These are phyloP conservation scores for Phytophthora lateralis DNA, from an alignment of 352 stramenopile genomes.

Conservation along the genomic window DNA sequence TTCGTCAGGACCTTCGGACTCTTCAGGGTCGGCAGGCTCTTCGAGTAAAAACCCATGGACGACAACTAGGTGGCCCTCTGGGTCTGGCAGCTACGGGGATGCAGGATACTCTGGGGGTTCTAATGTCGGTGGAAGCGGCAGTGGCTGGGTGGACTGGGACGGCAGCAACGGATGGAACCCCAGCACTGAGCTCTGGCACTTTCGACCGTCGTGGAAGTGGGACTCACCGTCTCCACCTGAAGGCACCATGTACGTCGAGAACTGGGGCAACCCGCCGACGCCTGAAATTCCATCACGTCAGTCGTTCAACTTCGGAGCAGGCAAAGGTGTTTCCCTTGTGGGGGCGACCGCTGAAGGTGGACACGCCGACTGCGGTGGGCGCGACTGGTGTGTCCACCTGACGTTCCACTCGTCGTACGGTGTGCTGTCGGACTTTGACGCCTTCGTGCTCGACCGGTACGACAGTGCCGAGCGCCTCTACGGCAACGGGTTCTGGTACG, in stretches of 20 bases:
- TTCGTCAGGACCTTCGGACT: background rate
- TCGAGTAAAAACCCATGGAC: background rate
- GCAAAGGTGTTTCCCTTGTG: constrained; percentile 12
- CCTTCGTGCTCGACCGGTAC: constrained; percentile 53
- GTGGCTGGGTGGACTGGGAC: constrained; percentile 18
- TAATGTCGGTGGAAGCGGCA: constrained; percentile 17
- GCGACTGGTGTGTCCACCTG: constrained; percentile 36
- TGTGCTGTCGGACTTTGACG: constrained; percentile 53
- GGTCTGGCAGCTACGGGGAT: constrained; percentile 6
- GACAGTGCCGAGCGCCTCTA: constrained; percentile 22
- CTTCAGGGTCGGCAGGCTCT: background rate
- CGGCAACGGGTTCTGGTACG: constrained; percentile 9
- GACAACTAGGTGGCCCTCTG: constrained; percentile 7
- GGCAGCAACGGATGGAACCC: constrained; percentile 13
- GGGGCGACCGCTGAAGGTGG: constrained; percentile 16
- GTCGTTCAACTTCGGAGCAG: constrained; percentile 20
- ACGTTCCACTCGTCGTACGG: constrained; percentile 54
- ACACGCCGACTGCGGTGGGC: constrained; percentile 8
- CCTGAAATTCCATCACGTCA: constrained; percentile 16
- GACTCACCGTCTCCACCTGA: constrained; percentile 28
- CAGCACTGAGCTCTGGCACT: constrained; percentile 22
- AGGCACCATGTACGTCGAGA: constrained; percentile 28
- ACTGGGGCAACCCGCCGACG: constrained; percentile 22
- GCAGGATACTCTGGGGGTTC: constrained; percentile 8
- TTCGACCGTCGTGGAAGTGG: constrained; percentile 27